phyloP scores from a whole-genome alignment of 169 alveolate genomes.

The Plasmodium cynomolgi region DNA sequence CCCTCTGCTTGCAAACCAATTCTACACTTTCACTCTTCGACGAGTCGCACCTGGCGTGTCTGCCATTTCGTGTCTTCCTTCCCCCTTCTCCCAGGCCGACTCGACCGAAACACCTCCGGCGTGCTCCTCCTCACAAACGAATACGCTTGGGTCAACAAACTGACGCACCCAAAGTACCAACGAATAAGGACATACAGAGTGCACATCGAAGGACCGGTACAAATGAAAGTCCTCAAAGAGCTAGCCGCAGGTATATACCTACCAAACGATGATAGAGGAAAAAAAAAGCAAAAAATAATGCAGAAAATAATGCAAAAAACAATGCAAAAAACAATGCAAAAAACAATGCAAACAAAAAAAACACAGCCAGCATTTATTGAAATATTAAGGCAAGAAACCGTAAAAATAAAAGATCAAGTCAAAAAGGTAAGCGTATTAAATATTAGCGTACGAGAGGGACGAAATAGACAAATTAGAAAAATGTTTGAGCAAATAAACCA shows the following conservation, averaged over 20 bases:
- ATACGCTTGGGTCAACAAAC: slow-evolving; percentile 58
- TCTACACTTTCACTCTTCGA: background rate
- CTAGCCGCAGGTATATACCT: slow-evolving; percentile 63
- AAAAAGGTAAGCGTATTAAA: slow-evolving; percentile 50
- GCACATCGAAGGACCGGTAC: slow-evolving; percentile 59
- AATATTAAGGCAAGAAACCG: slow-evolving; percentile 62
- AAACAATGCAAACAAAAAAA: background rate
- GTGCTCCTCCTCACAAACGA: slow-evolving; percentile 68
- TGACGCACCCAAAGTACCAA: slow-evolving; percentile 72
- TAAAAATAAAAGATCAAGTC: slow-evolving; percentile 44
- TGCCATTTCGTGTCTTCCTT: background rate
- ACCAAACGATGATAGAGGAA: slow-evolving; percentile 12
- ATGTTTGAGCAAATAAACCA: slow-evolving; percentile 76
- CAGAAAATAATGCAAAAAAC: background rate
- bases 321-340: background rate
- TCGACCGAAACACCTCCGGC: slow-evolving; percentile 73
- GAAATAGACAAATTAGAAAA: slow-evolving; percentile 71
- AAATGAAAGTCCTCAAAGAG: slow-evolving; percentile 54
- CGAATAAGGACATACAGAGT: slow-evolving; percentile 65
- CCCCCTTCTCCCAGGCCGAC: slow-evolving; percentile 13
- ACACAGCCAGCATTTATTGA: slow-evolving; percentile 75
- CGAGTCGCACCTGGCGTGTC: no score
- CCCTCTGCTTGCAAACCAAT: background rate
- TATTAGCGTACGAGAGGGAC: slow-evolving; percentile 74
- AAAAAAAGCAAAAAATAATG: background rate